Base-by-base conservation (phyloP, 345 rosid genomes). In the Lepidium aucheri region DNA sequence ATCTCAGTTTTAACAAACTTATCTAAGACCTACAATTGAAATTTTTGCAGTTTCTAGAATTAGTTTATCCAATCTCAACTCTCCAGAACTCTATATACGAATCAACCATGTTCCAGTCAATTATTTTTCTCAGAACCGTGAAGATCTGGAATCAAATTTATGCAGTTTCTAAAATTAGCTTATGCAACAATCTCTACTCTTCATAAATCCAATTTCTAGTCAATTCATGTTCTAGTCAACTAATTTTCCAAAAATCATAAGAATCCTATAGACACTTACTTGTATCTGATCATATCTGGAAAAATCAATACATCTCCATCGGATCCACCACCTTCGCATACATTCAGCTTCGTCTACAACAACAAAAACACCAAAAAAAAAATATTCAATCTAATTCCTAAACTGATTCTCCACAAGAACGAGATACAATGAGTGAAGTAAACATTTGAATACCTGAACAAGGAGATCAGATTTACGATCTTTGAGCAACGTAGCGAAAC, bases 281-380 rank as follows among this genome's bases (percentile, higher is more conserved):
- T 86, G 86, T 83, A 92, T 77, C 79, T 80, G 76, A 92, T 71
- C 97, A 89, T 87, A 10, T 89, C 98, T 1, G 95, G 98, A 67
- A 92, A 92, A 68, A 85, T 67, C 79, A 92, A 76, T 46, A 92
- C 87, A 62, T 92, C 98, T 28, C 97, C 98, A 13, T 83, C 84
- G 20, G 83, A 75, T 40, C 71, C 89, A 30, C 81, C 79, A 63
- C 85, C 91, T 57, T 83, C 93, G 67, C 81, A 83, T 7, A 87
- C 74, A 30, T 96, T 92, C 59, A 87, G 70, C 73, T 67, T 78
- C 50, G 91, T 79, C 98, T 91, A 55, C 24, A 18, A 43, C 65
- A 55, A 9, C 9, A 39, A 20, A 7, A 20, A 30, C 6, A n/a
- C n/a, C 2, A n/a, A 22, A 6, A 30, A 22, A 9, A 9, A 22